Conservation (phyloP, 2,329 filamentous ascomycete genomes). For the Aspergillus ochraceus region DNA sequence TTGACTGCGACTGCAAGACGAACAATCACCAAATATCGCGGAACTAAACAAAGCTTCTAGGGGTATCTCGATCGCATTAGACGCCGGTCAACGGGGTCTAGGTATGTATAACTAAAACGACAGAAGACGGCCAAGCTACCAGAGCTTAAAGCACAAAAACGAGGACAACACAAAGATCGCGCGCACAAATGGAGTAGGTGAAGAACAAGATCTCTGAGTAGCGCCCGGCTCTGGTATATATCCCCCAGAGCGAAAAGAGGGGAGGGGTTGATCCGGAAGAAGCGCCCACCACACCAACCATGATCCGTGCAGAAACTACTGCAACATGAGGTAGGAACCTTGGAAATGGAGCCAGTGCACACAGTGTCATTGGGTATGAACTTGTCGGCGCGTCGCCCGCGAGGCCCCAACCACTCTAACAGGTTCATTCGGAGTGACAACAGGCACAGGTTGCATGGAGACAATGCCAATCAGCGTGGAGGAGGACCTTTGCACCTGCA, state of each 20-base stretch:
- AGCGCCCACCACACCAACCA: slow-evolving; percentile 12
- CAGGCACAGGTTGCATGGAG: not conserved
- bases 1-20: not conserved
- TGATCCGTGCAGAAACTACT: slow-evolving; percentile 32
- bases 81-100: slow-evolving; percentile 35
- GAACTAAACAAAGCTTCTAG: slow-evolving; percentile 20
- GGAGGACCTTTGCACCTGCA: slow-evolving; percentile 17
- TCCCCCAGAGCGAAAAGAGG: slow-evolving; percentile 7
- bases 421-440: slow-evolving; percentile 9
- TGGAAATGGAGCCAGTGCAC: slow-evolving; percentile 6
- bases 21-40: slow-evolving; percentile 11
- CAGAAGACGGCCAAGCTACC: slow-evolving; percentile 32
- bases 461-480: slow-evolving; percentile 17
- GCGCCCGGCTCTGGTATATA: slow-evolving; percentile 33
- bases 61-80: slow-evolving; percentile 30
- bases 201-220: slow-evolving; percentile 22
- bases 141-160: slow-evolving; percentile 32
- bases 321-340: slow-evolving; percentile 30
- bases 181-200: slow-evolving; percentile 15
- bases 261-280: slow-evolving; percentile 17
- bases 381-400: slow-evolving; percentile 19
- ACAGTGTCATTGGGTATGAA: slow-evolving; percentile 19
- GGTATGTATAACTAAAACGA: slow-evolving; percentile 20
- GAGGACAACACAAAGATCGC: slow-evolving; percentile 27
- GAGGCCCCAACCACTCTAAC: slow-evolving; percentile 11